Conservation (phyloP, 164 flowering plant species). For the Akebia trifoliata region DNA sequence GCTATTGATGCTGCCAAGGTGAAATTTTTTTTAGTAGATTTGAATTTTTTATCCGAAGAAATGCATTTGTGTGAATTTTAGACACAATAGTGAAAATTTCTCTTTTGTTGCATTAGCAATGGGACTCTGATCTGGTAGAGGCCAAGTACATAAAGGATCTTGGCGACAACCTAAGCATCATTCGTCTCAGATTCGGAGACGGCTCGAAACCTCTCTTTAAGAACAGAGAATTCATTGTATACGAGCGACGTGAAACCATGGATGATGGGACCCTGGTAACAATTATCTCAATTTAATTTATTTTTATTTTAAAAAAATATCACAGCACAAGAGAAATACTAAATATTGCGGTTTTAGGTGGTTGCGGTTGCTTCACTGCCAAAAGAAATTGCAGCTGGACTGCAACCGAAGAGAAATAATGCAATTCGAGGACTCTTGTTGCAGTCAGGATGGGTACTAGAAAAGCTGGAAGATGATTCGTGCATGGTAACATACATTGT, state of each 20-base stretch:
- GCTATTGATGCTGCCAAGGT: slow-evolving; percentile 94
- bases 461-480: slow-evolving; percentile 66
- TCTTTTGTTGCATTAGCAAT: slow-evolving; percentile 71
- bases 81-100: too few species aligned
- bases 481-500: slow-evolving; percentile 82
- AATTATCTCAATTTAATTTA: too few species aligned
- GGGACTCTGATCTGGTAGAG: slow-evolving; percentile 81
- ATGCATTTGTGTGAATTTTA: too few species aligned
- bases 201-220: slow-evolving; percentile 63
- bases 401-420: slow-evolving; percentile 68
- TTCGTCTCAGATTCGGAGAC: slow-evolving; percentile 64
- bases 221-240: slow-evolving; percentile 83
- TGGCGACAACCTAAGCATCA: slow-evolving; percentile 69
- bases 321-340: not conserved
- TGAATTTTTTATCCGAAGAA: too few species aligned
- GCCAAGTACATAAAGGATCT: slow-evolving; percentile 74
- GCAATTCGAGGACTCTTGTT: slow-evolving; percentile 66
- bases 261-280: slow-evolving; percentile 88
- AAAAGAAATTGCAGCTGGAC: slow-evolving; percentile 80
- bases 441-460: slow-evolving; percentile 94
- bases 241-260: slow-evolving; percentile 84
- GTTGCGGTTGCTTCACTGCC: slow-evolving; percentile 95
- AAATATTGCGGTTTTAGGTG: slow-evolving; percentile 33
- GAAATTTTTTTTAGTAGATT: not conserved
- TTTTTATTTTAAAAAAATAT: too few species aligned